Percentiles rank a stretch among this genome's conserved stretches.
Conservation (phyloP, 106 monocot genomes). For the Alisma plantagoaquatica region DNA sequence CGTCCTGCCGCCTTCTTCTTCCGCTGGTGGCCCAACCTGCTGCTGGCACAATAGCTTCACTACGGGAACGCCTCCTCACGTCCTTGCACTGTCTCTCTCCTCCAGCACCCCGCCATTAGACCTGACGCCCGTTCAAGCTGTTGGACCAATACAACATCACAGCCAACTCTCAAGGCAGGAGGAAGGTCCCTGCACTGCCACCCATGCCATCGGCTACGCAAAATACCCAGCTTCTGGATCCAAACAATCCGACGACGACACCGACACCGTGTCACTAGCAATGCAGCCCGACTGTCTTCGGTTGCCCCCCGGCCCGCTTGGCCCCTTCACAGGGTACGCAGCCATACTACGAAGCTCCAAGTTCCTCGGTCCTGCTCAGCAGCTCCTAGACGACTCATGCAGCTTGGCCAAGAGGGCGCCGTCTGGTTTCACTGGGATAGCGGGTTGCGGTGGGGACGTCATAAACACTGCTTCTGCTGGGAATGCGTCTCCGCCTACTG, state of each 20-base stretch:
- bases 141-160: not conserved
- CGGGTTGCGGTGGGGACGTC: not conserved
- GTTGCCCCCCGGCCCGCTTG: constrained; percentile 2
- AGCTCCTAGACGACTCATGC: constrained; percentile 19
- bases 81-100: constrained; percentile 11
- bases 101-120: not conserved
- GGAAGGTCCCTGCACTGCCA: not conserved
- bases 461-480: not conserved
- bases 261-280: not conserved
- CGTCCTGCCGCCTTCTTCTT: not conserved
- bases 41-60: too few relatives aligned
- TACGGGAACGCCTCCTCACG: not conserved
- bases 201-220: not conserved
- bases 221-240: not conserved
- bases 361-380: constrained; percentile 15
- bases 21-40: too few relatives aligned
- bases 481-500: too few relatives aligned
- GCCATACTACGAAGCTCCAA: constrained; percentile 15
- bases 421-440: not conserved
- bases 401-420: not conserved
- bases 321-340: constrained; percentile 27
- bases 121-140: too few relatives aligned
- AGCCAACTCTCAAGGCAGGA: not conserved
- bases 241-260: not conserved
- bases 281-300: too few relatives aligned